phyloP scores from a whole-genome alignment of 2,329 filamentous ascomycete species.

The Microcyclospora tardicrescens region DNA sequence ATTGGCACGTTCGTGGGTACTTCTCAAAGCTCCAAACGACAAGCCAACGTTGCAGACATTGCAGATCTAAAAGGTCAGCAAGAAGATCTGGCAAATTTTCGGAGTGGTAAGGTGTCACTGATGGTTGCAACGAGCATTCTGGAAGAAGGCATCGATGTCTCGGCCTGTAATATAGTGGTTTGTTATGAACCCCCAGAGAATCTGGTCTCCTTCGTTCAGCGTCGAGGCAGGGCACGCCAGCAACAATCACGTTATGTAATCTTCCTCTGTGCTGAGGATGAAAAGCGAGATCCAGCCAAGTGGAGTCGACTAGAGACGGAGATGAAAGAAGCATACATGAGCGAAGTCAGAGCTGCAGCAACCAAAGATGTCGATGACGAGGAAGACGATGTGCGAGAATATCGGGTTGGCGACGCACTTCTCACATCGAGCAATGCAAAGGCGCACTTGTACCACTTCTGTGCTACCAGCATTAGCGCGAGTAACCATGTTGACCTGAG shows the following conservation, averaged over 20 bases:
- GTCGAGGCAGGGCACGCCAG: constrained; percentile 49
- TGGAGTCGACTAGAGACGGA: constrained; percentile 57
- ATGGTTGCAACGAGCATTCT: constrained; percentile 46
- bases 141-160: constrained; percentile 49
- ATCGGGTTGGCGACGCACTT: constrained; percentile 35
- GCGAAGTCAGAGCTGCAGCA: constrained; percentile 45
- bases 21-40: constrained; percentile 30
- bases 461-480: too few relatives aligned
- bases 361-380: constrained; percentile 14
- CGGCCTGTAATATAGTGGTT: constrained; percentile 51
- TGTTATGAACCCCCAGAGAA: constrained; percentile 51
- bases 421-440: constrained; percentile 63
- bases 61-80: constrained; percentile 35
- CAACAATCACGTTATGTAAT: constrained; percentile 42
- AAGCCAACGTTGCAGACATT: constrained; percentile 37
- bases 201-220: constrained; percentile 52
- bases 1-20: constrained; percentile 45
- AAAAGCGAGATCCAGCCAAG: constrained; percentile 25
- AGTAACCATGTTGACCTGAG: too few relatives aligned
- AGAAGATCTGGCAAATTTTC: constrained; percentile 42
- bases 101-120: constrained; percentile 40
- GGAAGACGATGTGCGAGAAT: constrained; percentile 28
- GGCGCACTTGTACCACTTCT: constrained; percentile 73
- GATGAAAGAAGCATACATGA: constrained; percentile 60
- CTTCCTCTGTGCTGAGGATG: constrained; percentile 31